A percentile compares a stretch with the other conserved stretches of the same genome.
phyloP scores from a whole-genome alignment of 768 basidiomycete genomes.

The Myochromella boudieri region DNA sequence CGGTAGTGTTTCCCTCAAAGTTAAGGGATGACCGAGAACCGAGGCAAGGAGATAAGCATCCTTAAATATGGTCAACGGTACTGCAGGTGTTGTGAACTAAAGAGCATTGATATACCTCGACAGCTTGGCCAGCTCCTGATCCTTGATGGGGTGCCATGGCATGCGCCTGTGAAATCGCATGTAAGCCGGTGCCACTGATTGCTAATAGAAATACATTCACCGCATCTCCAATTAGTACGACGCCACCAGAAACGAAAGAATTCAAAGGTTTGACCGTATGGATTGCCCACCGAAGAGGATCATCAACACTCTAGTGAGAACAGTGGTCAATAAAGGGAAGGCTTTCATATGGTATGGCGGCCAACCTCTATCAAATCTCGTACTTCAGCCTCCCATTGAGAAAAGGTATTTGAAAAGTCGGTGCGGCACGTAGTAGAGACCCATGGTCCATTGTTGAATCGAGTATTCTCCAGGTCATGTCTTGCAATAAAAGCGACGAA shows the following conservation, averaged over 20 bases:
- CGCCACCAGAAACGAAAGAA: conserved; percentile 50
- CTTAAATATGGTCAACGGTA: conserved; percentile 27
- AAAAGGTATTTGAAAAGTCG: conserved; percentile 46
- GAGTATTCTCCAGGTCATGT: conserved; percentile 52
- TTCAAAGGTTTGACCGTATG: conserved; percentile 54
- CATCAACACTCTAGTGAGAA: conserved; percentile 46
- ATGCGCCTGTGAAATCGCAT: conserved; percentile 38
- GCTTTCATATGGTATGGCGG: not conserved
- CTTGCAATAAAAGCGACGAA: conserved; percentile 56
- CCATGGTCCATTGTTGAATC: conserved; percentile 52
- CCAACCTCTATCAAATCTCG: conserved; percentile 54
- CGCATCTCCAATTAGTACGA: conserved; percentile 49
- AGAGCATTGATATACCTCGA: conserved; percentile 39
- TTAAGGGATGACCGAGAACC: conserved; percentile 43
- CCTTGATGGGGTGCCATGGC: conserved; percentile 57
- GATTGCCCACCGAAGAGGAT: conserved; percentile 61
- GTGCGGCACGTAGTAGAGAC: conserved; percentile 42
- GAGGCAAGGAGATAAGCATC: conserved; percentile 48
- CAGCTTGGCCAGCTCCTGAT: conserved; percentile 58
- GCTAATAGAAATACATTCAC: conserved; percentile 26
- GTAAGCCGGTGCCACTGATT: not conserved
- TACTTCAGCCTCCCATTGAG: conserved; percentile 60
- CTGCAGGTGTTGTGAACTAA: not conserved
- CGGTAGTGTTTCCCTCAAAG: conserved; percentile 37
- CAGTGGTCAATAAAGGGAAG: not conserved